Conservation (phyloP, 2,329 filamentous ascomycete species). For the Sclerotinia subarctica region DNA sequence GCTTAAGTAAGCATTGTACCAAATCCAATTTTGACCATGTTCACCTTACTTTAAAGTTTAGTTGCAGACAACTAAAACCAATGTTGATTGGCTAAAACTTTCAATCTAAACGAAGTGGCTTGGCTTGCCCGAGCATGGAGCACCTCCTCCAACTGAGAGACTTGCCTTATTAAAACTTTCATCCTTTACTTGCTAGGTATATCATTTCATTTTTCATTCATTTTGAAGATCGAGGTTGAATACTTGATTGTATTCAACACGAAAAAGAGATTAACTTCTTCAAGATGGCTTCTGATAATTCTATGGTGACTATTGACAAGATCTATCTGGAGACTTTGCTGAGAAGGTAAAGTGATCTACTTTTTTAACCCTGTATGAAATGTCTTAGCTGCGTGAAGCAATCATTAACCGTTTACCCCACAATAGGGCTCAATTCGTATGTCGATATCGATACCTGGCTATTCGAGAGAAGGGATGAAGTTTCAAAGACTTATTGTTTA, state of each 20-base stretch:
- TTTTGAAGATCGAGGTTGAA: background rate
- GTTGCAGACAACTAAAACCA: background rate
- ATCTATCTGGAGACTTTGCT: conserved; percentile 60
- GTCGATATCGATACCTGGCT: conserved; percentile 29
- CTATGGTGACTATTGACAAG: conserved; percentile 54
- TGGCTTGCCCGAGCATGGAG: conserved; percentile 2
- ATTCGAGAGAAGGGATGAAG: background rate
- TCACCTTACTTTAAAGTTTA: conserved; percentile 20
- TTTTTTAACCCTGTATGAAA: background rate
- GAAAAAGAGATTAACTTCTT: background rate
- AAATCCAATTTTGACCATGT: background rate
- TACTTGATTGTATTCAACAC: background rate
- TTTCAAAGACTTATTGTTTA: conserved; percentile 11
- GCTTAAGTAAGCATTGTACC: background rate
- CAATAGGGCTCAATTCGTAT: conserved; percentile 48
- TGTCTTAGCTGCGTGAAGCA: conserved; percentile 17
- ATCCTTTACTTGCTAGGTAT: background rate
- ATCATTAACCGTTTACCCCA: conserved; percentile 18
- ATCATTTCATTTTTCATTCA: background rate
- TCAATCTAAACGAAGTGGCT: background rate
- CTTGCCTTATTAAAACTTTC: background rate
- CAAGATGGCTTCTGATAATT: conserved; percentile 35
- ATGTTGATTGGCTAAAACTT: background rate
- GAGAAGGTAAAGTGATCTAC: conserved; percentile 50
- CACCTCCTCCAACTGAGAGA: background rate